Base-by-base conservation (phyloP, 2,329 filamentous ascomycete genomes). In the Monilinia polystroma region DNA sequence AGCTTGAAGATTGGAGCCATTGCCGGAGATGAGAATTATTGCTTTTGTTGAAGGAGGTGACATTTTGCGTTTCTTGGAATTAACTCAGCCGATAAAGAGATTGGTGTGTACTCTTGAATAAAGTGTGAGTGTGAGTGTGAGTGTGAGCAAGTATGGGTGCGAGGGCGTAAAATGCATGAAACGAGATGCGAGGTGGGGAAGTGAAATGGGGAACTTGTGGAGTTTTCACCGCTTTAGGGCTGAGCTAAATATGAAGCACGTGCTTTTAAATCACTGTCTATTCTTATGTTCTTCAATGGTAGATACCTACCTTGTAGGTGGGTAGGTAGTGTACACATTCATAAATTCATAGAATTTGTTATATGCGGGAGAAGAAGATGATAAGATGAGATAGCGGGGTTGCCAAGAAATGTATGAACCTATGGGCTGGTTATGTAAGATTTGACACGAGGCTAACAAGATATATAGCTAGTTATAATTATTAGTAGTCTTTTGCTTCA, bases 1-100 rank as follows among this genome's bases (percentile, higher is more conserved):
- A 70, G 88, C 87, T 81, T 91, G 88, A 1, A 92, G 83, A 74
- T 92, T 92, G 47, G 87, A 85, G 63, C 90, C 90, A 71, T 83
- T 86, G 75, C 89, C 86, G 55, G 87, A 89, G 73, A 88, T 88
- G 59, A 89, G 83, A 71, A 89, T 82, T 41, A 84, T 85, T 70
- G 87, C 79, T 70, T 72, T 76, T 8, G 74, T 76, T 14, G 38
- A n/a, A 47, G 71, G 73, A 47, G 63, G 68, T 41, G 58, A 41
- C 58, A 60, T 60, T 26, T 60, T 60, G 49, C 18, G 29, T 51
- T 60, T 23, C 2, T 60, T 16, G 12, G 20, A 16, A 18, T 23
- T 12, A 47, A 60, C 16, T 23, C 16, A 12, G 1, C 3, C n/a
- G 57, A 29, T 60, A 12, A 60, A n/a, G 20, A 60, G 43, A n/a